phyloP scores from a whole-genome alignment of 2,329 filamentous ascomycete genomes.

The Cladosporium sp. region DNA sequence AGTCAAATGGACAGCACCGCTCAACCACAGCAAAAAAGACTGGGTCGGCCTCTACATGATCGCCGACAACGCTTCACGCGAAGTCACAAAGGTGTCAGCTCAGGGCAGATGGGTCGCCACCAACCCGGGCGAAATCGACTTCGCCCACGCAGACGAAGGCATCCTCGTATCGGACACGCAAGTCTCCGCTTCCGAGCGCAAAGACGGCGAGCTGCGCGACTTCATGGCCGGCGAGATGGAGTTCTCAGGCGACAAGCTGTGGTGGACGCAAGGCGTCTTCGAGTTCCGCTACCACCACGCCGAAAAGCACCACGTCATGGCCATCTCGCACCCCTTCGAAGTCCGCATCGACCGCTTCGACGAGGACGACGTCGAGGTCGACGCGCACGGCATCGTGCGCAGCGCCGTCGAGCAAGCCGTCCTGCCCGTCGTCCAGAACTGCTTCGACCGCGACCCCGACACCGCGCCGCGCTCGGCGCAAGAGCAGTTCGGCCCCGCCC shows the following conservation, averaged over 20 bases:
- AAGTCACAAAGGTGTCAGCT: slow-evolving; percentile 79
- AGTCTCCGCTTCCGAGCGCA: slow-evolving; percentile 45
- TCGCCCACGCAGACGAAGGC: slow-evolving; percentile 70
- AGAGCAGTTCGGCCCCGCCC: slow-evolving; percentile 79
- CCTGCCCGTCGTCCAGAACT: slow-evolving; percentile 83
- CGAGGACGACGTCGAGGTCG: slow-evolving; percentile 56
- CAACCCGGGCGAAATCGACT: slow-evolving; percentile 73
- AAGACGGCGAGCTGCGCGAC: slow-evolving; percentile 55
- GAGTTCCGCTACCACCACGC: slow-evolving; percentile 97
- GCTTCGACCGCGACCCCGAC: slow-evolving; percentile 86
- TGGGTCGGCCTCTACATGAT: slow-evolving; percentile 98
- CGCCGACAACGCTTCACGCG: slow-evolving; percentile 84
- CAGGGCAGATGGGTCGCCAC: slow-evolving; percentile 88
- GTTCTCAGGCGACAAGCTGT: slow-evolving; percentile 90
- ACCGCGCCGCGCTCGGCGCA: slow-evolving; percentile 79
- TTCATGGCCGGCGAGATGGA: slow-evolving; percentile 77
- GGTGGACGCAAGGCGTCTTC: slow-evolving; percentile 95
- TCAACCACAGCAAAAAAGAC: slow-evolving; percentile 83
- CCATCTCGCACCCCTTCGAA: slow-evolving; percentile 90
- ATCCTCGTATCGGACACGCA: slow-evolving; percentile 69
- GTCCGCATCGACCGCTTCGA: slow-evolving; percentile 80
- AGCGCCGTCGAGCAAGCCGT: slow-evolving; percentile 73
- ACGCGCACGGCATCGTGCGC: slow-evolving; percentile 62
- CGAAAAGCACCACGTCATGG: slow-evolving; percentile 89
- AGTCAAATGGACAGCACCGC: slow-evolving; percentile 86